phyloP scores from a whole-genome alignment of 345 rosid genomes.

The Citrus maxima region DNA sequence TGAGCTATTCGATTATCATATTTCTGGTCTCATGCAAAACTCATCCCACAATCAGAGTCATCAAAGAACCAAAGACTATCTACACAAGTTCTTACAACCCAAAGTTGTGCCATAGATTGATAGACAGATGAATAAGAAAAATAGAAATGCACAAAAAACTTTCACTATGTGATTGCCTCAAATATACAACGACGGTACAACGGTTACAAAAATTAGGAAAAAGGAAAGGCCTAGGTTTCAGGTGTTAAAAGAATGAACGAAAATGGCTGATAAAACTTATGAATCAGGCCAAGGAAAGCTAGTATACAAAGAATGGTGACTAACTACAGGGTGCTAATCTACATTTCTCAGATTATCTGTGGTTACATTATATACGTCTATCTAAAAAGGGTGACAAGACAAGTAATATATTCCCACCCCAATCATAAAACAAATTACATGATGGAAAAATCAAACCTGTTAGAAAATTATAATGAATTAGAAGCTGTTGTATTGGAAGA shows the following conservation, averaged over 20 bases:
- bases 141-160: constrained; percentile 6
- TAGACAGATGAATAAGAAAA: not conserved
- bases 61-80: no score
- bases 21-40: no score
- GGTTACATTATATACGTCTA: constrained; percentile 27
- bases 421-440: constrained; percentile 15
- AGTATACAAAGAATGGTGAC: constrained; percentile 44
- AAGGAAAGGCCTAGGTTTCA: constrained; percentile 18
- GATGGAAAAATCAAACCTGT: constrained; percentile 18
- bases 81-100: not conserved
- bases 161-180: constrained; percentile 35
- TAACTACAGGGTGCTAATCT: constrained; percentile 36
- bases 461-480: constrained; percentile 17
- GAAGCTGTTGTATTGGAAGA: constrained; percentile 12
- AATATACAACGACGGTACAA: constrained; percentile 62
- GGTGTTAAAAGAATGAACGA: constrained; percentile 23
- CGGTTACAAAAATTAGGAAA: constrained; percentile 25
- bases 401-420: constrained; percentile 30
- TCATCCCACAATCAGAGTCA: no score
- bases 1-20: no score
- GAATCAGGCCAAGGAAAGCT: constrained; percentile 27
- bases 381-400: constrained; percentile 19
- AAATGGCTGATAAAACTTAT: constrained; percentile 21
- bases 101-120: not conserved
- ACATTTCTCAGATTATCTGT: constrained; percentile 36